Base-by-base conservation (phyloP, 495 filamentous ascomycete species). In the Diplogelasinospora grovesii region DNA sequence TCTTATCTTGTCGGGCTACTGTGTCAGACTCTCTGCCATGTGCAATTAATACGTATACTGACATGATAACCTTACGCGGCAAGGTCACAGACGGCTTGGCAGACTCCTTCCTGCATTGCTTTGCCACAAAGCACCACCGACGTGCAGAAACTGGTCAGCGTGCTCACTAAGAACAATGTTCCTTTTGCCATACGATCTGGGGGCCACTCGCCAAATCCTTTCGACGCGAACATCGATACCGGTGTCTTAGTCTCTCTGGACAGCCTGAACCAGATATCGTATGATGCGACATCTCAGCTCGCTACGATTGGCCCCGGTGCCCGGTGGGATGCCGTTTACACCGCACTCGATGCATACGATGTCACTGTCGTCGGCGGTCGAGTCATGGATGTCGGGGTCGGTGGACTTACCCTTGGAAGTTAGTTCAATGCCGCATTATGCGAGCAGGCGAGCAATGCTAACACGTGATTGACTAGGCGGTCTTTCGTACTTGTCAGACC, bases 111-210 rank as follows among this genome's bases (percentile, higher is more conserved):
- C 2, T 60, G 47, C 25, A 46, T 60, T 10, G 52, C 56, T 7
- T 29, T 35, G 6, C 57, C 57, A 5, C 23, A n/a, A 8, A 33
- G 30, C 10, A 47, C 55, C 5, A 18, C 60, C 7, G 48, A 50
- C 10, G 28, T 63, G n/a, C 37, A 30, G 8, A 32, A 22, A 4
- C 31, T 51, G 22, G 34, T 56, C 16, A 45, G 44, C 9, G 56
- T 49, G 20, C 36, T 50, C 3, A 31, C 41, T 11, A 16, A 10
- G 13, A 28, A 34, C 20, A 22, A 41, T 19, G 36, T 45, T 11
- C 59, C 60, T 10, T 73, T 71, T 29, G 69, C 69, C 11, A 58
- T 73, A 30, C 66, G 66, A 24, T 65, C 62, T 16, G 69, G 69
- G 6, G 69, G 69, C 1, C 69, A 73, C 33, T 65, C 64, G 18